Conservation (phyloP, 768 basidiomycete species). For the Lentinula boryana region DNA sequence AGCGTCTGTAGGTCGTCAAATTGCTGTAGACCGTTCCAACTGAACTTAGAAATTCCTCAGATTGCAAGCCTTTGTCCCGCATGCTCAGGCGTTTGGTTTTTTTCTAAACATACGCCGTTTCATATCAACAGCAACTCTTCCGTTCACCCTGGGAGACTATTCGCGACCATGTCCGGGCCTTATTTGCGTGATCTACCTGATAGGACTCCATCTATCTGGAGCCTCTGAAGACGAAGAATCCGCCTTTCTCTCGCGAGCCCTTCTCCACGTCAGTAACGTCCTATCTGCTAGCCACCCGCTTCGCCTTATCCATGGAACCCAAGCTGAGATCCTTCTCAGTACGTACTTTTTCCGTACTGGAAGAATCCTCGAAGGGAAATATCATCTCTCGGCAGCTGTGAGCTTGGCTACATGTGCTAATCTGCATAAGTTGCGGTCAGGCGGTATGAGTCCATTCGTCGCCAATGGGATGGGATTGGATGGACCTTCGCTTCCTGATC, state of each 20-base stretch:
- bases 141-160: constrained; percentile 41
- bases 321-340: constrained; percentile 34
- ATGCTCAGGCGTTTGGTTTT: constrained; percentile 57
- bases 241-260: constrained; percentile 42
- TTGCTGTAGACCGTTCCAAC: constrained; percentile 4
- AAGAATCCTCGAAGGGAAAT: constrained; percentile 35
- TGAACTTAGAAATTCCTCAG: constrained; percentile 23
- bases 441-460: constrained; percentile 32
- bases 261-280: constrained; percentile 23
- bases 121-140: constrained; percentile 38
- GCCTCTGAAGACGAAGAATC: constrained; percentile 24
- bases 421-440: constrained; percentile 30
- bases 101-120: constrained; percentile 52
- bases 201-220: constrained; percentile 44
- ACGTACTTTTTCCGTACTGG: constrained; percentile 37
- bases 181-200: constrained; percentile 42
- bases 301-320: constrained; percentile 24
- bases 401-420: constrained; percentile 19
- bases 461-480: constrained; percentile 28
- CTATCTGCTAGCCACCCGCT: constrained; percentile 16
- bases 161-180: constrained; percentile 44
- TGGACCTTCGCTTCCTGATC: constrained; percentile 22
- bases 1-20: constrained; percentile 21
- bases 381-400: constrained; percentile 30
- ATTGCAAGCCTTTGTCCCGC: constrained; percentile 51